These are phyloP conservation scores for Auriscalpium microsporum DNA, from an alignment of 768 basidiomycete genomes.

Conservation along the genomic window DNA sequence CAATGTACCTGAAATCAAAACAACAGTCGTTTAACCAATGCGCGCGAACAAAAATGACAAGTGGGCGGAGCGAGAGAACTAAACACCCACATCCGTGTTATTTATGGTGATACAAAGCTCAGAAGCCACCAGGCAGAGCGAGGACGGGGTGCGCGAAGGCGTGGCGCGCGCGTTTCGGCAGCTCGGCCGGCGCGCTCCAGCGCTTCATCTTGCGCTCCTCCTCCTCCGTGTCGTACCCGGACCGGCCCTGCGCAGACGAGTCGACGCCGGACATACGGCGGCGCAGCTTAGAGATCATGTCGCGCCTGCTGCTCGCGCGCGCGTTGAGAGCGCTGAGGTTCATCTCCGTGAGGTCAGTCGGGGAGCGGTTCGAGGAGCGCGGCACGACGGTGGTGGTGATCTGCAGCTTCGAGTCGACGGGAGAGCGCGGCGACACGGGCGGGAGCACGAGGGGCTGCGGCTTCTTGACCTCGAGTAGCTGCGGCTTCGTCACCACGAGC, in stretches of 20 bases:
- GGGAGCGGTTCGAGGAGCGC: slow-evolving; percentile 33
- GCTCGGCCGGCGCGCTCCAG: slow-evolving; percentile 57
- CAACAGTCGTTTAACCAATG: too few species aligned
- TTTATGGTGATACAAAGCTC: slow-evolving; percentile 10
- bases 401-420: slow-evolving; percentile 34
- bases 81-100: too few species aligned
- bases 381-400: slow-evolving; percentile 43
- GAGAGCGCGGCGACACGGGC: slow-evolving; percentile 29
- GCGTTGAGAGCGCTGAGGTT: slow-evolving; percentile 42
- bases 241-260: slow-evolving; percentile 12
- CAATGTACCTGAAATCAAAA: too few species aligned
- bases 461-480: slow-evolving; percentile 16
- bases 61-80: too few species aligned
- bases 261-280: slow-evolving; percentile 35
- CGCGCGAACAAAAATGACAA: too few species aligned
- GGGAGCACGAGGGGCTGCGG: slow-evolving; percentile 12
- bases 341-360: slow-evolving; percentile 41
- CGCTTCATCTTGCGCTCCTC: slow-evolving; percentile 32
- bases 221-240: slow-evolving; percentile 26
- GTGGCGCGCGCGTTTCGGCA: slow-evolving; percentile 38
- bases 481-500: neutral
- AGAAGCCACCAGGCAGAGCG: slow-evolving; percentile 52
- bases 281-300: slow-evolving; percentile 59
- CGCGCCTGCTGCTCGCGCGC: slow-evolving; percentile 47
- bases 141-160: slow-evolving; percentile 57